Percentiles rank a stretch among this genome's conserved stretches.
Conservation (phyloP, 345 rosid genomes). For the Erysimum cheiranthoides region DNA sequence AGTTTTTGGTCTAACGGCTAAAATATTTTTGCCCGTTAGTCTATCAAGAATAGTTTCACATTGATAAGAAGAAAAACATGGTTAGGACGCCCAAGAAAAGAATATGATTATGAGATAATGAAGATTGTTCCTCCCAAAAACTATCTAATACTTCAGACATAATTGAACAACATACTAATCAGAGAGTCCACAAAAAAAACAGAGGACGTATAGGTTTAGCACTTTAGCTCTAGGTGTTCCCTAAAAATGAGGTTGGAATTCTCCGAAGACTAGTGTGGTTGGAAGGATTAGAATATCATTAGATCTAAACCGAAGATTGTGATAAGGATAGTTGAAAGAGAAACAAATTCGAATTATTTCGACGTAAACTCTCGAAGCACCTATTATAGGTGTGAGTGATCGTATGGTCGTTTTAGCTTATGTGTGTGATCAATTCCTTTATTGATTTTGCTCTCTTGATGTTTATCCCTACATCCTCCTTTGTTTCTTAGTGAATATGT, state of each 20-base stretch:
- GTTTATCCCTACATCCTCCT: neutral
- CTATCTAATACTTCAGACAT: too few species aligned
- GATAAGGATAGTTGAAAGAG: neutral
- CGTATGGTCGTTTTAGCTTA: neutral
- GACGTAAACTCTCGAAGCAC: too few species aligned
- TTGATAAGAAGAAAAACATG: neutral
- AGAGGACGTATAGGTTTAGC: too few species aligned
- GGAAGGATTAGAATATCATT: too few species aligned
- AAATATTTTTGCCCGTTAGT: neutral
- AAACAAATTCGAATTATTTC: too few species aligned
- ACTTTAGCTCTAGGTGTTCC: too few species aligned
- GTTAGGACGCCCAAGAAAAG: neutral
- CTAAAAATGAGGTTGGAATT: too few species aligned
- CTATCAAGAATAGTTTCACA: neutral
- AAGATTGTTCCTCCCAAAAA: too few species aligned
- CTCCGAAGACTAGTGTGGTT: neutral
- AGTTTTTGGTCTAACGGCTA: constrained; percentile 25
- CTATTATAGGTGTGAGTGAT: too few species aligned
- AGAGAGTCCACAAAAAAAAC: too few species aligned
- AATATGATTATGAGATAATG: too few species aligned
- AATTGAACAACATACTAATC: too few species aligned
- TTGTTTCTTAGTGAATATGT: neutral
- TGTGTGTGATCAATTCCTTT: neutral
- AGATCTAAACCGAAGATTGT: neutral
- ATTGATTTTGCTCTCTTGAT: neutral